These are phyloP conservation scores for Neopestalotiopsis clavispora DNA, from an alignment of 2,329 filamentous ascomycete species.

Conservation along the genomic window DNA sequence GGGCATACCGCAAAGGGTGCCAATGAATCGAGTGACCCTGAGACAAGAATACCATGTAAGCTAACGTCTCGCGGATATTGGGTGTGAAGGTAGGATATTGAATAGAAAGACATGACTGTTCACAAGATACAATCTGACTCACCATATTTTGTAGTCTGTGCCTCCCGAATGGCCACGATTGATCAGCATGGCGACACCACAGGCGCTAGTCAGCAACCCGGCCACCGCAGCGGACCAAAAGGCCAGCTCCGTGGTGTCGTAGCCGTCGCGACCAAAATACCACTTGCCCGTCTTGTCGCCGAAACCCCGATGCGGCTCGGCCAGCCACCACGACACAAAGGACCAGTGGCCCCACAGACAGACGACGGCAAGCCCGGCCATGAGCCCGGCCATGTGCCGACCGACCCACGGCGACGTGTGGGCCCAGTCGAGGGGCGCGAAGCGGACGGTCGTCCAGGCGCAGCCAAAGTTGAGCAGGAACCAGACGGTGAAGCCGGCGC, in stretches of 20 bases:
- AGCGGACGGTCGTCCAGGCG: conserved; percentile 50
- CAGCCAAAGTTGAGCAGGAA: conserved; percentile 53
- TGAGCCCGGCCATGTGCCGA: conserved; percentile 42
- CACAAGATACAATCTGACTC: conserved; percentile 30
- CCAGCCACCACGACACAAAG: conserved; percentile 54
- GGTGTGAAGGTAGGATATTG: background rate
- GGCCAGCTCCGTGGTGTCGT: conserved; percentile 54
- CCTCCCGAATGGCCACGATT: conserved; percentile 53
- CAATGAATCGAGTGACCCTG: conserved; percentile 49
- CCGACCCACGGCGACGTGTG: conserved; percentile 43
- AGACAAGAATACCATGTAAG: background rate
- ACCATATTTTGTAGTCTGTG: conserved; percentile 54
- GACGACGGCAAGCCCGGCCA: conserved; percentile 40
- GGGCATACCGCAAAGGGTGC: conserved; percentile 47
- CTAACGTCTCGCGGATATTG: background rate
- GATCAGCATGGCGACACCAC: conserved; percentile 48
- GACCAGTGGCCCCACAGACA: conserved; percentile 44
- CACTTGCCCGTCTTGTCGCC: conserved; percentile 52
- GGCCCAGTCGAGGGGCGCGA: conserved; percentile 48
- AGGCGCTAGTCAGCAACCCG: conserved; percentile 46
- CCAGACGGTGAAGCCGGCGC: conserved; percentile 51
- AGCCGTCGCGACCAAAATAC: conserved; percentile 43
- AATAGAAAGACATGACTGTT: too few relatives aligned
- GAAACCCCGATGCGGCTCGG: conserved; percentile 42
- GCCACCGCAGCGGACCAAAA: conserved; percentile 52